Conservation (phyloP, 768 basidiomycete genomes). For the Chiua virens region DNA sequence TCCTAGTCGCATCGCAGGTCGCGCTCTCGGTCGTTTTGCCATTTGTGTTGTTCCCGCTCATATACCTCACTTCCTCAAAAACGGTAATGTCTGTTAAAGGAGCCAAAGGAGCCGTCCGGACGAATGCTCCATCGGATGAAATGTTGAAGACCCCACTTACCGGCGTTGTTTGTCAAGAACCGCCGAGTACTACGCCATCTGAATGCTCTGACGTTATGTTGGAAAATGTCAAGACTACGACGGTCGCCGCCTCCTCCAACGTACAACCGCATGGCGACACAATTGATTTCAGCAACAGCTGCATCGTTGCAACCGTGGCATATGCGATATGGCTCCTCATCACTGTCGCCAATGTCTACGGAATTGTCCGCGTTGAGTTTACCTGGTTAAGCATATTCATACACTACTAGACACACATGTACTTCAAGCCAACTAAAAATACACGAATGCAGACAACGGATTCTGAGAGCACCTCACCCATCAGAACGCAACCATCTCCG, state of each 20-base stretch:
- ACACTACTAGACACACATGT: background rate
- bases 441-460: conserved; percentile 4
- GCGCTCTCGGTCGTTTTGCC: conserved; percentile 46
- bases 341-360: conserved; percentile 52
- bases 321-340: conserved; percentile 49
- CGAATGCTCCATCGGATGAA: background rate
- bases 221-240: background rate
- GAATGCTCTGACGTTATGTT: background rate
- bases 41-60: conserved; percentile 43
- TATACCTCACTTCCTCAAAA: conserved; percentile 39
- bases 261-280: conserved; percentile 13
- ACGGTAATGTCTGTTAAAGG: conserved; percentile 27
- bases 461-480: background rate
- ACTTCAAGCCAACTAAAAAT: conserved; percentile 8
- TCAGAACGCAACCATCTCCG: conserved; percentile 49
- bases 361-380: conserved; percentile 46
- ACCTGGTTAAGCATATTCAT: background rate
- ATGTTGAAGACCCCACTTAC: background rate
- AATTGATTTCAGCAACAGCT: conserved; percentile 43
- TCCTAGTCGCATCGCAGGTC: conserved; percentile 52
- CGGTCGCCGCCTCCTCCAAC: background rate
- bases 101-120: background rate
- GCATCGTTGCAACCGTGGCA: conserved; percentile 39
- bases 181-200: background rate
- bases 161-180: conserved; percentile 14